Evolutionary conservation across 2,329 filamentous ascomycete genomes (phyloP).

Genomic region (Epichloe hybrida): DNA sequence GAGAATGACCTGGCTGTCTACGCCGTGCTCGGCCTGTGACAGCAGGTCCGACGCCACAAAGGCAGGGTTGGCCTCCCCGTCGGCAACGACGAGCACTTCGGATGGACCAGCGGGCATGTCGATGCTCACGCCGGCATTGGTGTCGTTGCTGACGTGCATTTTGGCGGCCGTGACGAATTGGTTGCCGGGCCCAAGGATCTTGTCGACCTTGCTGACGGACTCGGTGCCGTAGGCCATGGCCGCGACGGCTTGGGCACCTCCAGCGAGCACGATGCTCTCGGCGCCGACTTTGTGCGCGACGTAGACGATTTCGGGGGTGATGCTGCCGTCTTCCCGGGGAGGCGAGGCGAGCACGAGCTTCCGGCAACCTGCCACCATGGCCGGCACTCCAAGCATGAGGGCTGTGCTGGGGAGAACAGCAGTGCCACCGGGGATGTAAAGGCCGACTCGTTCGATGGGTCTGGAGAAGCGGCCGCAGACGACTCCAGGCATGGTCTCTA

Average conservation of each 20-base stretch:
- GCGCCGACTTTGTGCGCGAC: slow-evolving; percentile 93
- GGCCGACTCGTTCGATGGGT: slow-evolving; percentile 87
- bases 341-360: slow-evolving; percentile 90
- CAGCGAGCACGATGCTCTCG: slow-evolving; percentile 88
- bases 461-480: slow-evolving; percentile 85
- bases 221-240: slow-evolving; percentile 97
- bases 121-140: slow-evolving; percentile 85
- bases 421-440: slow-evolving; percentile 92
- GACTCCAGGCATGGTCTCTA: slow-evolving; percentile 97
- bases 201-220: slow-evolving; percentile 90
- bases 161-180: slow-evolving; percentile 98
- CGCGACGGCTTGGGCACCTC: slow-evolving; percentile 88
- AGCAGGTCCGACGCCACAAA: slow-evolving; percentile 93
- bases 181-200: slow-evolving; percentile 94
- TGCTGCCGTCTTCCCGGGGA: slow-evolving; percentile 73
- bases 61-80: slow-evolving; percentile 74
- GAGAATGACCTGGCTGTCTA: slow-evolving; percentile 88
- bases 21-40: slow-evolving; percentile 91
- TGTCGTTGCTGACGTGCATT: slow-evolving; percentile 97
- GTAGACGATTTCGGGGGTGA: slow-evolving; percentile 92
- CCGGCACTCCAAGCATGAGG: slow-evolving; percentile 94
- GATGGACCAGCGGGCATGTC: slow-evolving; percentile 98
- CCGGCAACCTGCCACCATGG: slow-evolving; percentile 92
- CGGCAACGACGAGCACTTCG: slow-evolving; percentile 91
- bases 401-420: slow-evolving; percentile 95